A percentile compares a stretch with the other conserved stretches of the same genome.
Conservation (phyloP, 441 rosid species). For the Pelargonium myrrhifolium region DNA sequence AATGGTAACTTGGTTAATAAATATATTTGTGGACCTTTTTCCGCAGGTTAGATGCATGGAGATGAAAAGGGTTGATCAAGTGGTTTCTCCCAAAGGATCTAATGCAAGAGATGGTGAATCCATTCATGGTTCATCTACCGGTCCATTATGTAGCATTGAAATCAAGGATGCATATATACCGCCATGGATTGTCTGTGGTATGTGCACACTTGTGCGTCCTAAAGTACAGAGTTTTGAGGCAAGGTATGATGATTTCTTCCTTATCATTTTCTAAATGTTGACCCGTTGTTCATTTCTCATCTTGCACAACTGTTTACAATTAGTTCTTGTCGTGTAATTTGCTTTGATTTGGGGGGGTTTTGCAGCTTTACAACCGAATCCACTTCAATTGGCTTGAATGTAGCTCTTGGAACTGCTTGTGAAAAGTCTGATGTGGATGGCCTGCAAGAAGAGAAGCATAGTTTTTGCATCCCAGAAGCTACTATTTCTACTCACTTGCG, state of each 20-base stretch:
- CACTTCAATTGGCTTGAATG: constrained; percentile 61
- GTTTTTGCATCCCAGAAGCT: constrained; percentile 41
- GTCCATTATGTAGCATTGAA: constrained; percentile 49
- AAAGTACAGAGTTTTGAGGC: constrained; percentile 62
- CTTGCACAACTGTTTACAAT: background rate
- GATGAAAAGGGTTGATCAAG: constrained; percentile 39
- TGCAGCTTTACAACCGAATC: constrained; percentile 36
- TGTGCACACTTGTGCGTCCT: constrained; percentile 50
- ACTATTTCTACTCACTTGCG: constrained; percentile 38
- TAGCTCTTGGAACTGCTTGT: constrained; percentile 37
- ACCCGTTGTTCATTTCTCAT: background rate
- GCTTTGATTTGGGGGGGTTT: background rate
- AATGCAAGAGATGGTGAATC: constrained; percentile 20
- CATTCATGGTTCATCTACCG: constrained; percentile 18
- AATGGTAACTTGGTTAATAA: too few relatives aligned
- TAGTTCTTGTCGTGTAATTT: background rate
- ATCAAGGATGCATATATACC: constrained; percentile 59
- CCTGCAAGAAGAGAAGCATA: constrained; percentile 24
- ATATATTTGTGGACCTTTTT: constrained; percentile 7
- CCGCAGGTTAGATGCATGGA: constrained; percentile 70
- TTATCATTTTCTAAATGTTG: background rate
- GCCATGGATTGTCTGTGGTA: constrained; percentile 68
- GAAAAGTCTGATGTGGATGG: constrained; percentile 22
- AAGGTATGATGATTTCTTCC: constrained; percentile 37
- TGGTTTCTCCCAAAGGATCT: constrained; percentile 23